Conservation (phyloP, 345 rosid genomes). For the Eucalyptus lansdowneana region DNA sequence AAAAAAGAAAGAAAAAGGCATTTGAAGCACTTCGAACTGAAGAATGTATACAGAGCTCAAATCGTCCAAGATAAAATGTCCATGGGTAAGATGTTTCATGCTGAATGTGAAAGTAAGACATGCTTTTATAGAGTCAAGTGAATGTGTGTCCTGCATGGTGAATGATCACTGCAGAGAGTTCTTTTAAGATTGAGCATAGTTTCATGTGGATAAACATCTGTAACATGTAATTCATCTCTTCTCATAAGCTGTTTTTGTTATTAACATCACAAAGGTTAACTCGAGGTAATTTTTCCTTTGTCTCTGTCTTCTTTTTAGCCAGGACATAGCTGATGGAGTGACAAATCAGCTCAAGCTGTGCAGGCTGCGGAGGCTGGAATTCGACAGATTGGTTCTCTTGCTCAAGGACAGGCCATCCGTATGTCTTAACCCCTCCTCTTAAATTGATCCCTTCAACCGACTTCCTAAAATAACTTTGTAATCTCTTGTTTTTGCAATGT, state of each 20-base stretch:
- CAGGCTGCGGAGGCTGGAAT: slow-evolving; percentile 81
- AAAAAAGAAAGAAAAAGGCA: slow-evolving; percentile 1
- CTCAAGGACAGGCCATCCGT: slow-evolving; percentile 34
- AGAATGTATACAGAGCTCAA: not conserved
- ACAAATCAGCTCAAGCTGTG: slow-evolving; percentile 78
- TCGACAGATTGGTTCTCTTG: slow-evolving; percentile 57
- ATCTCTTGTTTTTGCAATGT: not conserved
- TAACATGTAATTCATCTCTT: not conserved
- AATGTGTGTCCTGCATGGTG: not conserved
- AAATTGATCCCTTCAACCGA: not conserved
- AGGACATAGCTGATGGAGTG: slow-evolving; percentile 78
- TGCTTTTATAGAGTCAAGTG: not conserved
- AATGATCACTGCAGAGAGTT: not conserved
- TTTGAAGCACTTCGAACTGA: not conserved
- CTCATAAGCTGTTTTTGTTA: not conserved
- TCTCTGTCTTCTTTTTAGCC: slow-evolving; percentile 26
- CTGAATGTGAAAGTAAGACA: not conserved
- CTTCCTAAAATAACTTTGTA: not conserved
- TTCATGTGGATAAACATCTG: not conserved
- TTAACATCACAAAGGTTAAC: not conserved
- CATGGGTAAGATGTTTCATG: not conserved
- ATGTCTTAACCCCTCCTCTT: slow-evolving; percentile 3
- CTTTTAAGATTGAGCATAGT: not conserved
- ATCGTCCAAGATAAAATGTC: not conserved
- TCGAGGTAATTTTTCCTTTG: not conserved